Evolutionary conservation across 306 rosid species (phyloP).

Genomic region (Cucumis cinereus): DNA sequence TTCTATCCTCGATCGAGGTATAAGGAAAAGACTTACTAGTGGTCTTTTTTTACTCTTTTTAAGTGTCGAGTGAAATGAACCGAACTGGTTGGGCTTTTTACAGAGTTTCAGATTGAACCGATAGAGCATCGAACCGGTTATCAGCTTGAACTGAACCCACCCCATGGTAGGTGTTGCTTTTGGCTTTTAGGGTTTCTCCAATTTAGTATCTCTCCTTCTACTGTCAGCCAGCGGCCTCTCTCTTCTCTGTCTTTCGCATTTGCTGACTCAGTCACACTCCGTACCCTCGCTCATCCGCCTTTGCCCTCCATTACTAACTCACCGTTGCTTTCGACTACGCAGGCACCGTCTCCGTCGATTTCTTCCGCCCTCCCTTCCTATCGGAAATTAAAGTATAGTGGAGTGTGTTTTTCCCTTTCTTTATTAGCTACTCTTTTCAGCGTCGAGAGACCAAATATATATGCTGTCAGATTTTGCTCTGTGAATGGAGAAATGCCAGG

Average conservation of each 20-base stretch:
- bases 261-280: neutral
- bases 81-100: neutral
- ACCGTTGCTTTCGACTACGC: neutral
- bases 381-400: neutral
- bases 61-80: neutral
- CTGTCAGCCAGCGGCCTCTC: neutral
- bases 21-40: no score
- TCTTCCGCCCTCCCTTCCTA: neutral
- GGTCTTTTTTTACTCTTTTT: no score
- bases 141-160: neutral
- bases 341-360: neutral
- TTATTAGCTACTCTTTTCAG: constrained; percentile 8
- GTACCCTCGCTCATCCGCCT: neutral
- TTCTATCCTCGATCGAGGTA: no score
- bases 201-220: neutral
- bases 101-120: neutral
- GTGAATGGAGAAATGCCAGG: neutral
- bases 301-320: neutral
- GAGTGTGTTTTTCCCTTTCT: neutral
- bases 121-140: neutral
- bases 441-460: constrained; percentile 23
- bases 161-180: neutral
- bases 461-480: constrained; percentile 23
- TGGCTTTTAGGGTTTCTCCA: neutral
- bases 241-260: neutral